phyloP scores from a whole-genome alignment of 768 basidiomycete species.

The Clavaria fumosa region DNA sequence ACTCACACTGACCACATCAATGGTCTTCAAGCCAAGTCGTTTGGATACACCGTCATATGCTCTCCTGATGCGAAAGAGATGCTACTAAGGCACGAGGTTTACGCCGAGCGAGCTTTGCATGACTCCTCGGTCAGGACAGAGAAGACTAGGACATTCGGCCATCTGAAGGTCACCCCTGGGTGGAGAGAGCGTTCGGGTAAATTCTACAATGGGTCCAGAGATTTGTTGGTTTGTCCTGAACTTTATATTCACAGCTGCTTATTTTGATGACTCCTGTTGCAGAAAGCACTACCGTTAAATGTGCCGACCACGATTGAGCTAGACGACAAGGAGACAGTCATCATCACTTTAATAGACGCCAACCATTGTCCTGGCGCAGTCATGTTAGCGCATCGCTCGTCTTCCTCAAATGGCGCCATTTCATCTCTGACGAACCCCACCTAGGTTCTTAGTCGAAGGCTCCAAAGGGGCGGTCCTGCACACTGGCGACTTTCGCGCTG shows the following conservation, averaged over 20 bases:
- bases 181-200: constrained; percentile 30
- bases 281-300: constrained; percentile 48
- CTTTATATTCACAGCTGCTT: not conserved
- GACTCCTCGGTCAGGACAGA: constrained; percentile 35
- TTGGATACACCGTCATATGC: constrained; percentile 59
- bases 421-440: not conserved
- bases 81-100: constrained; percentile 65
- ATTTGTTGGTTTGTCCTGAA: constrained; percentile 50
- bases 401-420: not conserved
- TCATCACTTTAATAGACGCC: constrained; percentile 71
- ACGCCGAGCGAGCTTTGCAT: constrained; percentile 42
- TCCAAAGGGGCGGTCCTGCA: constrained; percentile 59
- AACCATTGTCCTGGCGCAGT: constrained; percentile 93
- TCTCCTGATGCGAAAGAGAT: constrained; percentile 77
- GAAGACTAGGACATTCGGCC: constrained; percentile 43
- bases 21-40: constrained; percentile 63
- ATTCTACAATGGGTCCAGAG: constrained; percentile 39
- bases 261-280: constrained; percentile 1
- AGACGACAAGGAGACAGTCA: constrained; percentile 39
- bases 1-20: constrained; percentile 80
- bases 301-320: constrained; percentile 49
- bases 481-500: constrained; percentile 87
- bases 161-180: constrained; percentile 44
- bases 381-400: constrained; percentile 38
- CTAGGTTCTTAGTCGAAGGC: constrained; percentile 76